Base-by-base conservation (phyloP, 306 rosid genomes). In the Vigna unguiculata region DNA sequence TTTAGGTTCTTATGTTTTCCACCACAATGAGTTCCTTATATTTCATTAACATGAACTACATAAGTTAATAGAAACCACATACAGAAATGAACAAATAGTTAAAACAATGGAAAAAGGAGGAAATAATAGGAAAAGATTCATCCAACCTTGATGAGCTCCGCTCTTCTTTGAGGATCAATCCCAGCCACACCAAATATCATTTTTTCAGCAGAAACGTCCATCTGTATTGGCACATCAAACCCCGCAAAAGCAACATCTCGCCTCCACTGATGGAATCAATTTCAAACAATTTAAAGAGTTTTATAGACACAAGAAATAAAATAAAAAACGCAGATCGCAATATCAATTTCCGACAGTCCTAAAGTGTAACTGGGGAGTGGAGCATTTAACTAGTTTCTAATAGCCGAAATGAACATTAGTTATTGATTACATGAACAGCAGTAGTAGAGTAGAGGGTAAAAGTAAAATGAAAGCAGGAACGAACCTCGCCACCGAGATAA, bases 241-340 rank as follows among this genome's bases (percentile, higher is more conserved):
- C 98, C 97, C 4, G 98, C 97, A 77, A 92, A 92, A 36, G 98
- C 98, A 78, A 95, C 96, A 46, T 95, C 98, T 46, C 97, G 80
- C 81, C 91, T 84, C 98, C 98, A 95, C 96, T 92, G 82, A n/a
- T 2, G n/a, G 52, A 59, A 22, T 30, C 54, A 78, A 72, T 45
- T 45, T 62, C 53, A 41, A 4, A 25, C 65, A 19, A 15, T 48
- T 22, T 11, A 43, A 14, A 43, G 9, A 40, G 13, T 43, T 12
- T 5, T 5, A 40, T 10, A 41, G 14, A 41, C 3, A 41, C 14
- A 41, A 41, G 11, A 41, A 41, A 41, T 38, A 38, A 41, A 41
- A 41, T 9, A 41, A 41, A 41, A 41, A 11, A 10, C 1, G 46
- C 46, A 43, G 4, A 43, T 43, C 48, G 5, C 48, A 43, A 12